Conservation (phyloP, 257 asterid species). For the Ilex asprella region DNA sequence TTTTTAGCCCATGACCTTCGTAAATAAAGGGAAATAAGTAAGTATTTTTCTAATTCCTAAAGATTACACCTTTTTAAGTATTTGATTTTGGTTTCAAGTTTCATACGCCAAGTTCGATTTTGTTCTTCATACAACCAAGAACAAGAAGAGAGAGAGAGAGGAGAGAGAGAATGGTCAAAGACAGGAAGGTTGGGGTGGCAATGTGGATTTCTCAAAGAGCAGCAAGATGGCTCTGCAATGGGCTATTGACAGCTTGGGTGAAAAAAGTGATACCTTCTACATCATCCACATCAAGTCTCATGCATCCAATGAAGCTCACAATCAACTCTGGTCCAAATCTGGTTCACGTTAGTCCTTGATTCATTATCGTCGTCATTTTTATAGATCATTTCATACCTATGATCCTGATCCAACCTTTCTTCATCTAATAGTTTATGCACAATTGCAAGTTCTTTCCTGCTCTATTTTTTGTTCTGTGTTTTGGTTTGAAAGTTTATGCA, state of each 20-base stretch:
- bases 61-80: too few species aligned
- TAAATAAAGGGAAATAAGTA: too few species aligned
- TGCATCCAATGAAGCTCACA: conserved; percentile 32
- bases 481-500: conserved; percentile 13
- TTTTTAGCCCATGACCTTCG: too few species aligned
- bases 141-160: too few species aligned
- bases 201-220: conserved; percentile 88
- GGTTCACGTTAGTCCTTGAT: conserved; percentile 56
- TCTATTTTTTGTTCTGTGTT: neutral
- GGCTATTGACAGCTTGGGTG: conserved; percentile 81
- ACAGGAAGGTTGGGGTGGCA: conserved; percentile 74
- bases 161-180: conserved; percentile 48
- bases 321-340: too few species aligned
- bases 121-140: neutral
- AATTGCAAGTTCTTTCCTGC: too few species aligned
- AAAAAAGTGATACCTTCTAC: conserved; percentile 56
- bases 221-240: conserved; percentile 73
- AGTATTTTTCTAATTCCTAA: too few species aligned
- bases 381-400: too few species aligned
- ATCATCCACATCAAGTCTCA: conserved; percentile 50
- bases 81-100: conserved; percentile 10
- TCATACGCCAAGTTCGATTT: conserved; percentile 13
- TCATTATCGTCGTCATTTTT: too few species aligned
- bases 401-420: too few species aligned
- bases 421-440: too few species aligned